Evolutionary conservation across 2,329 filamentous ascomycete genomes (phyloP).

Genomic region (Neonectria neomacrospora): DNA sequence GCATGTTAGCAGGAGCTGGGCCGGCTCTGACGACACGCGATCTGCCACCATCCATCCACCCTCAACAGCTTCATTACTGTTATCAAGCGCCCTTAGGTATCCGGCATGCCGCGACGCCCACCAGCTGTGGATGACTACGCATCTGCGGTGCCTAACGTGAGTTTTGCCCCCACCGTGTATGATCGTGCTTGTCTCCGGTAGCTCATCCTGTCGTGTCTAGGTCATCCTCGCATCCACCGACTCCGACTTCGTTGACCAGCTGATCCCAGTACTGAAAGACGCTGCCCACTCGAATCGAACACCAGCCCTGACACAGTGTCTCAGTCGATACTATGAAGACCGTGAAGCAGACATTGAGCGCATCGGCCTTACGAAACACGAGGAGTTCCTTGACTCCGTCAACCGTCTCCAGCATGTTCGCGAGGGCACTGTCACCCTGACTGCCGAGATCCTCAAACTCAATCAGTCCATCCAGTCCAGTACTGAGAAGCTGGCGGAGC

Average conservation of each 20-base stretch:
- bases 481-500: conserved; percentile 91
- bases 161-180: conserved; percentile 27
- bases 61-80: conserved; percentile 22
- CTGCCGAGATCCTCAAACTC: conserved; percentile 88
- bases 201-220: conserved; percentile 57
- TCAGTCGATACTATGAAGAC: conserved; percentile 79
- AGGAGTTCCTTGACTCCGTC: conserved; percentile 94
- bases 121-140: conserved; percentile 60
- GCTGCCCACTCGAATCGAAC: conserved; percentile 80
- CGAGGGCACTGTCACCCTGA: conserved; percentile 88
- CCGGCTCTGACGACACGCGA: conserved; percentile 34
- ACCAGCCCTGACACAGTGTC: conserved; percentile 77
- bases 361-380: conserved; percentile 94
- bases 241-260: conserved; percentile 92
- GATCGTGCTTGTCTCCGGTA: conserved; percentile 5
- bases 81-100: conserved; percentile 20
- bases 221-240: conserved; percentile 94
- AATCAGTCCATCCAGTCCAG: conserved; percentile 96
- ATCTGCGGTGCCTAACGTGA: conserved; percentile 59
- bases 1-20: conserved; percentile 12
- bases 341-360: conserved; percentile 92
- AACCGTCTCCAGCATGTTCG: conserved; percentile 93
- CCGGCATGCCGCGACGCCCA: conserved; percentile 57
- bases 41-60: conserved; percentile 25
- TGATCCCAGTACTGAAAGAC: conserved; percentile 95